These are phyloP conservation scores for Candida argentea DNA, from an alignment of 805 yeast genomes.

Conservation along the genomic window DNA sequence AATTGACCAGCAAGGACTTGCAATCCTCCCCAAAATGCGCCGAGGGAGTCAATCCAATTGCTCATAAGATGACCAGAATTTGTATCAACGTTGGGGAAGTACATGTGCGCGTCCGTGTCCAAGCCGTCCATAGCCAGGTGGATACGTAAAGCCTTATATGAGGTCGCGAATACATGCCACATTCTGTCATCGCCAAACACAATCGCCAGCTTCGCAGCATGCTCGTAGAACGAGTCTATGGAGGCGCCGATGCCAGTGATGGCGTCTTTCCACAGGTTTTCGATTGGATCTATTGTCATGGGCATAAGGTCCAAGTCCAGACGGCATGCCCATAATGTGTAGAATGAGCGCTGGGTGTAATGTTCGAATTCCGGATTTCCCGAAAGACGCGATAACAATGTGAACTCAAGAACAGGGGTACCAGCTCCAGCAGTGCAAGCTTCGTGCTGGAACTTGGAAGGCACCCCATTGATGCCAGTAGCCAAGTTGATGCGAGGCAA, in stretches of 20 bases:
- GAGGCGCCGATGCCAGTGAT: conserved; percentile 85
- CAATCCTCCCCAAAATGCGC: conserved; percentile 86
- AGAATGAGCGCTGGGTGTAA: conserved; percentile 51
- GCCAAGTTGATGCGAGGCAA: conserved; percentile 67
- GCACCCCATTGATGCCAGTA: conserved; percentile 38
- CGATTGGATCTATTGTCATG: conserved; percentile 59
- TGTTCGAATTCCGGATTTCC: conserved; percentile 63
- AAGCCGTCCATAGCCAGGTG: conserved; percentile 28
- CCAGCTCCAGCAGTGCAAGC: conserved; percentile 88
- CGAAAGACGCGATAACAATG: conserved; percentile 63
- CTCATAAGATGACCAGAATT: conserved; percentile 39
- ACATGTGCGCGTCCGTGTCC: conserved; percentile 16
- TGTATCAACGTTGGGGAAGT: conserved; percentile 50
- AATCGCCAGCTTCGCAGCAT: conserved; percentile 68
- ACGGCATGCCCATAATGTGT: conserved; percentile 61
- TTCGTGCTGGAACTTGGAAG: conserved; percentile 39
- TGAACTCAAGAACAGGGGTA: conserved; percentile 71
- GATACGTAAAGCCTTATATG: conserved; percentile 46
- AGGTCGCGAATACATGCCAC: conserved; percentile 41
- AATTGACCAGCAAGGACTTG: conserved; percentile 73
- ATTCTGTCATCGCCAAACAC: conserved; percentile 55
- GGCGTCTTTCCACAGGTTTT: conserved; percentile 45
- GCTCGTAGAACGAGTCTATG: conserved; percentile 83
- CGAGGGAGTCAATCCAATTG: conserved; percentile 75
- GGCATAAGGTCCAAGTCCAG: conserved; percentile 60